Evolutionary conservation across 257 asterid species (phyloP).

Genomic region (Scutellaria minor): DNA sequence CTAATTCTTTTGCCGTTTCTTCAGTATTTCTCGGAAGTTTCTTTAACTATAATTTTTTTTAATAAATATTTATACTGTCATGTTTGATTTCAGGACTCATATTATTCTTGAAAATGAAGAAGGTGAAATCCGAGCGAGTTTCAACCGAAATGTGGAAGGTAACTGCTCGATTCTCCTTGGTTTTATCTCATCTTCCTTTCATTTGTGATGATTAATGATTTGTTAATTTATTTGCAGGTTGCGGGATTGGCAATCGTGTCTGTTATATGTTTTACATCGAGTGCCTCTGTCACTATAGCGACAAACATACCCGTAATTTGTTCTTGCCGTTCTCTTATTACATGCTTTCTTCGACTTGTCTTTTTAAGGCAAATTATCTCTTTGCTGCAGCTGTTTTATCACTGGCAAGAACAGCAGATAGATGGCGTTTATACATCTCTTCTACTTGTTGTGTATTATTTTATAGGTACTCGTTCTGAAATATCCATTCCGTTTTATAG

Average conservation of each 20-base stretch:
- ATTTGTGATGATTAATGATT: not conserved
- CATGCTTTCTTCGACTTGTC: constrained; percentile 10
- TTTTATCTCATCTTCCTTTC: not conserved
- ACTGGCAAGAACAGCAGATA: constrained; percentile 62
- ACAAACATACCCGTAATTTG: constrained; percentile 68
- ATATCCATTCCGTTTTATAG: not conserved
- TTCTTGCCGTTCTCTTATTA: constrained; percentile 5
- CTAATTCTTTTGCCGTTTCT: not conserved
- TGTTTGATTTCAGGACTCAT: constrained; percentile 57
- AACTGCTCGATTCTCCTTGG: not conserved
- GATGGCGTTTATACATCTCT: constrained; percentile 52
- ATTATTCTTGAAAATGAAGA: constrained; percentile 75
- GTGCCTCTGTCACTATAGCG: constrained; percentile 60
- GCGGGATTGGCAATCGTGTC: constrained; percentile 76
- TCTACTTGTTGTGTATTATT: constrained; percentile 63
- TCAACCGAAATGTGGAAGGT: constrained; percentile 82
- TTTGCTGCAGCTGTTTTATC: constrained; percentile 62
- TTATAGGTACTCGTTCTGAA: constrained; percentile 54
- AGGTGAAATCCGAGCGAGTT: constrained; percentile 75
- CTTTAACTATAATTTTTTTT: not conserved
- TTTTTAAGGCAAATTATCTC: not conserved
- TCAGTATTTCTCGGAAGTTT: too few relatives aligned
- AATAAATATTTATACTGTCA: not conserved
- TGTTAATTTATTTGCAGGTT: constrained; percentile 44
- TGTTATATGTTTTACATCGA: constrained; percentile 64